phyloP scores from a whole-genome alignment of 2,329 filamentous ascomycete species.

The Mycosphaerella arachidis region DNA sequence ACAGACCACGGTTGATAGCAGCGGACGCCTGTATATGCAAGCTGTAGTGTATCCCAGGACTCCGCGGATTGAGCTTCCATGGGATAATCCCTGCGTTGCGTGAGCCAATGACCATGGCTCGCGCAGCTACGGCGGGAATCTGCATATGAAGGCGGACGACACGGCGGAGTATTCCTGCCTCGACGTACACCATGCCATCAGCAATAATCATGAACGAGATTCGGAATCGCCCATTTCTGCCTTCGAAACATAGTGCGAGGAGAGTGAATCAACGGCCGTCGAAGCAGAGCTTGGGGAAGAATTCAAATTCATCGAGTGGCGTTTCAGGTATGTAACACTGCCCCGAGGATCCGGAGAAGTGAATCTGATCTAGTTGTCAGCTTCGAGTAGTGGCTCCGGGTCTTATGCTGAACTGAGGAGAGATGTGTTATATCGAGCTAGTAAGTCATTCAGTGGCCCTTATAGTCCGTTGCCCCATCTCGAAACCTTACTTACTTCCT shows the following conservation, averaged over 20 bases:
- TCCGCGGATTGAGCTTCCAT: background rate
- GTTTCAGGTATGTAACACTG: background rate
- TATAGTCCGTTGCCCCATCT: background rate
- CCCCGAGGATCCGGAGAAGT: background rate
- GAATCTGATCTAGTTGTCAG: background rate
- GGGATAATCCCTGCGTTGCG: background rate
- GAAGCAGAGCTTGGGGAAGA: background rate
- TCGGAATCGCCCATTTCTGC: background rate
- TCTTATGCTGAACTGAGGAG: background rate
- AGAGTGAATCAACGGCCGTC: background rate
- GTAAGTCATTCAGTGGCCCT: background rate
- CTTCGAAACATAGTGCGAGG: background rate
- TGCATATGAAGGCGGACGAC: background rate
- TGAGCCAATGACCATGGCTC: background rate
- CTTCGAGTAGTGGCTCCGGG: background rate
- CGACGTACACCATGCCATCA: background rate
- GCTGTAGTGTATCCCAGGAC: background rate
- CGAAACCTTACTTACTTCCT: background rate
- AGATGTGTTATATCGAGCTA: background rate
- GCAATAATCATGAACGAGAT: background rate
- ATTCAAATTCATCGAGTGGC: background rate
- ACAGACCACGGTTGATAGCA: background rate
- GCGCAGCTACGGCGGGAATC: background rate
- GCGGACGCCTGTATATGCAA: background rate
- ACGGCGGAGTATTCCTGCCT: background rate